Evolutionary conservation across 106 monocot genomes (phyloP).

Genomic region (Dioscorea dumetorum): DNA sequence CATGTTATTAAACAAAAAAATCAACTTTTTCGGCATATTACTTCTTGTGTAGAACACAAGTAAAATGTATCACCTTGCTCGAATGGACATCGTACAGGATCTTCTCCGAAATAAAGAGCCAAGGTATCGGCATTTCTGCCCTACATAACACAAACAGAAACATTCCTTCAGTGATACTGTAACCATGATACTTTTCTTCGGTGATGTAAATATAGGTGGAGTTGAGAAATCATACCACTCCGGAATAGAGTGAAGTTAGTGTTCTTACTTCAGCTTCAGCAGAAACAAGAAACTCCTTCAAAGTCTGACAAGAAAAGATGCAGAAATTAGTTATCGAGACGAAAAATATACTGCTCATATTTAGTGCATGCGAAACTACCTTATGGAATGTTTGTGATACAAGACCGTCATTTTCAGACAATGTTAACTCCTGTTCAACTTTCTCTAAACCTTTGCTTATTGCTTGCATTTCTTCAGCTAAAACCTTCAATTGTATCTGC

Average conservation of each 20-base stretch:
- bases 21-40: too few relatives aligned
- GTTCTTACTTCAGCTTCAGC: slow-evolving; percentile 54
- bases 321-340: neutral
- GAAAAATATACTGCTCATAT: neutral
- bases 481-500: slow-evolving; percentile 76
- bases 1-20: too few relatives aligned
- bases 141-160: slow-evolving; percentile 14
- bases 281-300: slow-evolving; percentile 35
- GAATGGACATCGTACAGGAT: slow-evolving; percentile 54
- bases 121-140: slow-evolving; percentile 64
- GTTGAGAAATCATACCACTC: slow-evolving; percentile 26
- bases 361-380: slow-evolving; percentile 13
- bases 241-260: slow-evolving; percentile 45
- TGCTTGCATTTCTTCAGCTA: slow-evolving; percentile 92
- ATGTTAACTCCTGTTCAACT: slow-evolving; percentile 71
- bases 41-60: neutral
- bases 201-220: neutral
- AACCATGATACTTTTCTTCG: neutral
- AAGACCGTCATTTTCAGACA: slow-evolving; percentile 79
- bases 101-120: slow-evolving; percentile 54
- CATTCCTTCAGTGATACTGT: neutral
- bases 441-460: slow-evolving; percentile 82
- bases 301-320: slow-evolving; percentile 25
- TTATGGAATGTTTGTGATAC: slow-evolving; percentile 59
- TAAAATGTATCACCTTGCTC: slow-evolving; percentile 48